These are phyloP conservation scores for Emergomyces pasteurianus DNA, from an alignment of 2,329 filamentous ascomycete genomes.

Conservation along the genomic window DNA sequence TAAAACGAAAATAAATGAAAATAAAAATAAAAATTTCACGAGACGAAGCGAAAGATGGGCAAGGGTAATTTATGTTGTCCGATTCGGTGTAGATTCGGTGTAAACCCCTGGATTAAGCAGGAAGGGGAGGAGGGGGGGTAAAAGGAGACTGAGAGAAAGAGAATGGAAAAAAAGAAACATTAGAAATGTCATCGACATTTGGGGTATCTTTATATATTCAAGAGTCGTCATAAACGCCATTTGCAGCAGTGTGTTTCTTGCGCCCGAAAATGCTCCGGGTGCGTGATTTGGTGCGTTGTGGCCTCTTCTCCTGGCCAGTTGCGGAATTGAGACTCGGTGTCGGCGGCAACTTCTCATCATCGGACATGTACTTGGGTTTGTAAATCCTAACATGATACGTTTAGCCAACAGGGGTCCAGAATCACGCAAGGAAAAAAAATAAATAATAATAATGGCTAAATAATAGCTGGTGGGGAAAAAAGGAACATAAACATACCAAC, in stretches of 20 bases:
- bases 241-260: slow-evolving; percentile 33
- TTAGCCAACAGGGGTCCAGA: neutral
- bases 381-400: slow-evolving; percentile 62
- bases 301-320: slow-evolving; percentile 40
- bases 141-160: slow-evolving; percentile 5
- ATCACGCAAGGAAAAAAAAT: neutral
- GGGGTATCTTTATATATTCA: neutral
- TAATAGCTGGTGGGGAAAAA: neutral
- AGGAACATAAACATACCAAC: slow-evolving; percentile 53
- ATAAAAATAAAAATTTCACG: slow-evolving; percentile 1
- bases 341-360: slow-evolving; percentile 34
- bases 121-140: too few relatives aligned
- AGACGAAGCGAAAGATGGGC: slow-evolving; percentile 6
- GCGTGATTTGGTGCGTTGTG: slow-evolving; percentile 60
- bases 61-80: slow-evolving; percentile 8
- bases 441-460: neutral
- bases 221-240: slow-evolving; percentile 13
- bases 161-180: slow-evolving; percentile 7
- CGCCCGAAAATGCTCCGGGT: slow-evolving; percentile 61
- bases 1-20: neutral
- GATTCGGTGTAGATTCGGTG: slow-evolving; percentile 1
- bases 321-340: slow-evolving; percentile 6
- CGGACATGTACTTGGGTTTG: slow-evolving; percentile 79
- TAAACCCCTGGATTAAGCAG: slow-evolving; percentile 8
- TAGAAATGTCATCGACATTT: too few relatives aligned